Evolutionary conservation across 352 stramenopile genomes (phyloP), one percentile per base, ranked within the genome.

Genomic region (Phytopythium boreale): DNA sequence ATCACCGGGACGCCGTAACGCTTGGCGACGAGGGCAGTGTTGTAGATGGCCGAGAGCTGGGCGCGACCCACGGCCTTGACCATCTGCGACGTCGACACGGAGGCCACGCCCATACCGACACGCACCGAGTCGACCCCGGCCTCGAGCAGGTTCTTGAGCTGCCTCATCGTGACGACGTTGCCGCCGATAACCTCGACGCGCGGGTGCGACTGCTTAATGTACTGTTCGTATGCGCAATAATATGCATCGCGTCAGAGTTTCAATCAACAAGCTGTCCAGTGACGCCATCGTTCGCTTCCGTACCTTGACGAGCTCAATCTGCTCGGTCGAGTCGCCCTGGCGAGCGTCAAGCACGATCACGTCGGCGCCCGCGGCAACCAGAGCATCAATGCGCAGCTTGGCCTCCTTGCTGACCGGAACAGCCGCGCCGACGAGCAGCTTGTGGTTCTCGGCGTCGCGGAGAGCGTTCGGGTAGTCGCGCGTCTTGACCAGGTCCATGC

Each of bases 61-160:
- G 96, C 97, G 60, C 97, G 92, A 20, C 97, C 97, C 20, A 99
- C 97, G 51, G 97, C 97, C 77, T 97, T 98, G 51, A 99, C 88
- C 82, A 99, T 98, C 80, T 99, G 98, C 43, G 97, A 99, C 20
- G 98, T 99, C 69, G 97, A 99, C 63, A 99, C 99, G 17, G 94
- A 99, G 43, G 97, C 98, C 15, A 98, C 97, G 64, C 98, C 98
- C 98, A 99, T 99, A 61, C 98, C 98, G 8, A 99, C 96, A 27
- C 97, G 91, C 52, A 99, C 87, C 50, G 95, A 97, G 75, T 99
- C 97, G n/a, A 98, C 97, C 43, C 97, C 98, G 15, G 97, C 97
- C 63, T 98, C 79, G 58, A 99, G 98, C 61, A 99, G 77, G 72
- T 98, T 90, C 62, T 92, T 84, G 20, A 97, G 89, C 84, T 99